Evolutionary conservation across 2,329 filamentous ascomycete genomes (phyloP), one percentile per base, ranked within the genome.

Genomic region (Aspergillus sp.): DNA sequence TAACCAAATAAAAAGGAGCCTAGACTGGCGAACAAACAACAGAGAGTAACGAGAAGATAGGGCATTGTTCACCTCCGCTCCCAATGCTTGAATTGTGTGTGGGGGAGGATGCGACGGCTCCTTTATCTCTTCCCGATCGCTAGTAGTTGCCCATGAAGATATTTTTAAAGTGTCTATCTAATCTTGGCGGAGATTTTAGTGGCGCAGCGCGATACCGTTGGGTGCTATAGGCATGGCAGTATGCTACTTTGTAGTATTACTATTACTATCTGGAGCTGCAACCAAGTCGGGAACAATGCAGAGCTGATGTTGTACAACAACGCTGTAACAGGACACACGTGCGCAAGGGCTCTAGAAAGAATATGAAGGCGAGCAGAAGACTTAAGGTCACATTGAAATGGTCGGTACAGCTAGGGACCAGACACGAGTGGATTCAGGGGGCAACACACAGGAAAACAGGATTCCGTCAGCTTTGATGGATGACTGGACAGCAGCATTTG

Each of bases 1-100:
- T 82, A 82, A 53, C 80, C 81, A 64, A 81, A 81, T 13, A 82
- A 71, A 57, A 82, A 77, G 39, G 80, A 80, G 21, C 79, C 81
- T 44, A 81, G 71, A 5, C 77, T 77, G 15, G 78, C 78, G 62
- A 82, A 81, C 47, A 73, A 70, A 60, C 80, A 75, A 60, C 69
- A 77, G 32, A 74, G 63, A 15, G 70, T 70, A 49, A 74, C 74
- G 23, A 76, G 66, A 15, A 66, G 47, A 52, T 66, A 71, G 42
- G 68, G 58, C 72, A 74, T 74, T 5, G 25, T 50, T 30, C 47
- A 50, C 32, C 25, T 30, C 25, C 15, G n/a, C 7, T 8, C 6
- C 8, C 25, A 41, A 15, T 44, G 23, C 17, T 55, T 25, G 27
- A 39, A 19, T 8, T 8, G 25, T 15, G 15, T 13, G 32, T 30